Conservation (phyloP, 768 basidiomycete species). For the Leccinum rimulosum region DNA sequence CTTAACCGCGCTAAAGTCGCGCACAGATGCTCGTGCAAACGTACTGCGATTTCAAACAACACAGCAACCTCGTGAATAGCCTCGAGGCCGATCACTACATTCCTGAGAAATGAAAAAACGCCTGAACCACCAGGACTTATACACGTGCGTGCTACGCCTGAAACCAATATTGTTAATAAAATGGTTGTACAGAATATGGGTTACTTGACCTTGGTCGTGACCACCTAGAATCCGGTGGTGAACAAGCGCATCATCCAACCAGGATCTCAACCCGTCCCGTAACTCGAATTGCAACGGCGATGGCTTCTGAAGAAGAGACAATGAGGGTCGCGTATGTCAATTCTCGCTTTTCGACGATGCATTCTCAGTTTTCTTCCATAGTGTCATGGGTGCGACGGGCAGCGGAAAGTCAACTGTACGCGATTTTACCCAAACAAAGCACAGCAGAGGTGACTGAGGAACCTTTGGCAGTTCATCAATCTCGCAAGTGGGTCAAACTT, state of each 20-base stretch:
- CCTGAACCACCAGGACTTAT: neutral
- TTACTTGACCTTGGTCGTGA: neutral
- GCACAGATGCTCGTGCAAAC: neutral
- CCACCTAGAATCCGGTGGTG: neutral
- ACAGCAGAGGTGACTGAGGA: neutral
- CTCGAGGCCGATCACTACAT: conserved; percentile 8
- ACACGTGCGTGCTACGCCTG: neutral
- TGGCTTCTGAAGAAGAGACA: conserved; percentile 10
- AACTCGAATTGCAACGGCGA: neutral
- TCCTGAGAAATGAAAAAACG: neutral
- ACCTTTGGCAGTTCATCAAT: conserved; percentile 17
- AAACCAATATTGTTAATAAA: neutral
- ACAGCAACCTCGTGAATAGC: conserved; percentile 14
- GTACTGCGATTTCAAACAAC: neutral
- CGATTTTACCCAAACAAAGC: neutral
- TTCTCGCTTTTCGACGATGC: neutral
- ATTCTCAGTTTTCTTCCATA: conserved; percentile 9
- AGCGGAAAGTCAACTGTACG: conserved; percentile 26
- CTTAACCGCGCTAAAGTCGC: neutral
- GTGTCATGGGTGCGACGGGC: conserved; percentile 25
- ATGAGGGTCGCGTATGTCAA: conserved; percentile 22
- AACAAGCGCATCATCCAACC: neutral
- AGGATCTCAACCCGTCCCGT: neutral
- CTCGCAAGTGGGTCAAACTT: conserved; percentile 18
- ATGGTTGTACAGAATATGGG: neutral